Conservation (phyloP, 2,329 filamentous ascomycete genomes). For the Sordariomycetes sp. region DNA sequence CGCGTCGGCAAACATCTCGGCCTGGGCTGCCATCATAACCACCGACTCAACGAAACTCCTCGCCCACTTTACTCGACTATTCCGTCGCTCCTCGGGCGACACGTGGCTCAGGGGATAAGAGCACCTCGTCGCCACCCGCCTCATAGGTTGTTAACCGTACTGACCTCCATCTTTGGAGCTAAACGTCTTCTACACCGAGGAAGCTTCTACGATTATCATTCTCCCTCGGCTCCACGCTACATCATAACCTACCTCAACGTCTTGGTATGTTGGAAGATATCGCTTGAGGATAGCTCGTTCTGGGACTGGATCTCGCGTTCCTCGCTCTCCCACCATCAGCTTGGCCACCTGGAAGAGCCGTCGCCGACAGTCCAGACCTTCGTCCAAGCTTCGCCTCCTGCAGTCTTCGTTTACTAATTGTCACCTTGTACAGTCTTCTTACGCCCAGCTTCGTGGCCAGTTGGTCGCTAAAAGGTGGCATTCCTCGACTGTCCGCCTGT, state of each 20-base stretch:
- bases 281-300: too few species aligned
- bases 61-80: background rate
- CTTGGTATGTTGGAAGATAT: too few species aligned
- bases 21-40: background rate
- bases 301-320: too few species aligned
- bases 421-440: background rate
- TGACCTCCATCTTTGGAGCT: too few species aligned
- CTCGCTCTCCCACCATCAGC: background rate
- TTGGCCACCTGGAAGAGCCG: background rate
- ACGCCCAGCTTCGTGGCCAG: background rate
- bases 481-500: background rate
- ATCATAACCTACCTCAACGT: too few species aligned
- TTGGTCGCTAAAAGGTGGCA: background rate
- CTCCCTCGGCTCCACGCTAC: too few species aligned
- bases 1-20: background rate
- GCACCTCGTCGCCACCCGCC: too few species aligned
- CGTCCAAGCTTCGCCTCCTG: background rate
- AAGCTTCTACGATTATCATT: too few species aligned
- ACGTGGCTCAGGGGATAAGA: too few species aligned
- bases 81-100: too few species aligned
- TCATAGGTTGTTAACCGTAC: too few species aligned
- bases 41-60: background rate
- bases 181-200: too few species aligned
- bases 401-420: background rate
- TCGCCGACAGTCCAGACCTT: background rate